Percentiles rank a stretch among this genome's conserved stretches.
phyloP scores from a whole-genome alignment of 1,284 basidiomycete genomes.

The Puccinia triticina region DNA sequence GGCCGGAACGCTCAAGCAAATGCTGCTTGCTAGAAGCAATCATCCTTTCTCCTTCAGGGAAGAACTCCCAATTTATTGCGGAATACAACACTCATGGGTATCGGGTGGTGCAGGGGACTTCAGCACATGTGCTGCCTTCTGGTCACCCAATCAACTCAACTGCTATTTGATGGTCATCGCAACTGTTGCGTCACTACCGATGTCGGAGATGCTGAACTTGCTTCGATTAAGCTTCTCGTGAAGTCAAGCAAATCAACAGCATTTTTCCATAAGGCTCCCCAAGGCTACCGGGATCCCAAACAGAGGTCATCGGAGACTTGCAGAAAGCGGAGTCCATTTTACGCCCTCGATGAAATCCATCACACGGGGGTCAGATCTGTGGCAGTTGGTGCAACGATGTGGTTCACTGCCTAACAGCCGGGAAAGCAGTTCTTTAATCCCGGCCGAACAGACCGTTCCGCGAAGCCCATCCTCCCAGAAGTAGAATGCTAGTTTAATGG shows the following conservation, averaged over 20 bases:
- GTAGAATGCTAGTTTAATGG: background rate
- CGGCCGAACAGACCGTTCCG: background rate
- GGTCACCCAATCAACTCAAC: constrained; percentile 10
- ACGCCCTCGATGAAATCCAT: too few relatives aligned
- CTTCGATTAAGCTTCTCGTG: background rate
- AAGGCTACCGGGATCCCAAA: constrained; percentile 20
- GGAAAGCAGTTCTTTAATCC: constrained; percentile 2
- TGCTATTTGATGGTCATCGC: background rate
- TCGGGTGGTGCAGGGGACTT: background rate
- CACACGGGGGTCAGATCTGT: background rate
- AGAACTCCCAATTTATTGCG: too few relatives aligned
- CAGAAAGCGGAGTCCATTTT: background rate
- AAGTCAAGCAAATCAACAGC: background rate
- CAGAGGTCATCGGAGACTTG: background rate
- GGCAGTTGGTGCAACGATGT: constrained; percentile 7
- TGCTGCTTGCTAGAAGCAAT: too few relatives aligned
- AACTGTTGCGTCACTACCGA: constrained; percentile 6
- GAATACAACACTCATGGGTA: too few relatives aligned
- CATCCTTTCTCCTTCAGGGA: too few relatives aligned
- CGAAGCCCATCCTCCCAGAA: constrained; percentile 6
- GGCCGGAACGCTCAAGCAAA: too few relatives aligned
- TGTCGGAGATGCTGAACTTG: background rate
- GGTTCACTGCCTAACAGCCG: constrained; percentile 10
- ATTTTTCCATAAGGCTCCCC: background rate
- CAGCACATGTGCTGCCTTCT: background rate